phyloP scores from a whole-genome alignment of 2,329 filamentous ascomycete genomes.

The Nigrospora osmanthi region DNA sequence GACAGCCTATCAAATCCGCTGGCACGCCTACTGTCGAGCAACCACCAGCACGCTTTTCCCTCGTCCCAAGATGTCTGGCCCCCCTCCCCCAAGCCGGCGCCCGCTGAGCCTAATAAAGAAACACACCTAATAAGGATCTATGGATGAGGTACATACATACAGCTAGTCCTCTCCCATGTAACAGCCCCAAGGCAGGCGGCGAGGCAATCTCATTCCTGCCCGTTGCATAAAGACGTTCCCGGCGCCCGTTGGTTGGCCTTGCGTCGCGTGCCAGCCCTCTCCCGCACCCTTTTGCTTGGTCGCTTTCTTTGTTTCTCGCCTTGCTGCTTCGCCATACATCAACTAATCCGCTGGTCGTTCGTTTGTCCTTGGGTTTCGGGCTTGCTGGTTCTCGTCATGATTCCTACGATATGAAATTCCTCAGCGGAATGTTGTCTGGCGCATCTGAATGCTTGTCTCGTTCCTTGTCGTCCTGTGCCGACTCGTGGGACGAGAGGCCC shows the following conservation, averaged over 20 bases:
- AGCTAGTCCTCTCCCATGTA: too few relatives aligned
- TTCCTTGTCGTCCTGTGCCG: neutral
- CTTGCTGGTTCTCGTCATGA: slow-evolving; percentile 15
- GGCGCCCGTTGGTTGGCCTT: slow-evolving; percentile 11
- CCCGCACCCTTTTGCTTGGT: neutral
- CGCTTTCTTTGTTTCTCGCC: slow-evolving; percentile 11
- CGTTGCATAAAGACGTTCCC: slow-evolving; percentile 18
- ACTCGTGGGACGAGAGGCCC: neutral
- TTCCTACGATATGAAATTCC: slow-evolving; percentile 3
- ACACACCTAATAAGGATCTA: too few relatives aligned
- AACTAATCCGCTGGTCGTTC: slow-evolving; percentile 19
- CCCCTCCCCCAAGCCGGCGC: slow-evolving; percentile 10
- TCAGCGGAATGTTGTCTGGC: neutral
- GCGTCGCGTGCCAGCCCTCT: neutral
- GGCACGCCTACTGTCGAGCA: slow-evolving; percentile 13
- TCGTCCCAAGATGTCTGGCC: slow-evolving; percentile 13
- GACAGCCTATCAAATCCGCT: slow-evolving; percentile 35
- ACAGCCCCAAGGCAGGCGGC: slow-evolving; percentile 3
- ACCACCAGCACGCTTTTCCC: neutral
- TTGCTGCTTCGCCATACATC: slow-evolving; percentile 1
- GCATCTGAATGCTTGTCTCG: neutral
- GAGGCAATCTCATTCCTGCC: slow-evolving; percentile 14
- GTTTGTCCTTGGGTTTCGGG: slow-evolving; percentile 3
- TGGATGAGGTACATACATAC: too few relatives aligned
- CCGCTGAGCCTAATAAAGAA: slow-evolving; percentile 21